Conservation (phyloP, 2,329 filamentous ascomycete species). For the Pestalotiopsis sp. region DNA sequence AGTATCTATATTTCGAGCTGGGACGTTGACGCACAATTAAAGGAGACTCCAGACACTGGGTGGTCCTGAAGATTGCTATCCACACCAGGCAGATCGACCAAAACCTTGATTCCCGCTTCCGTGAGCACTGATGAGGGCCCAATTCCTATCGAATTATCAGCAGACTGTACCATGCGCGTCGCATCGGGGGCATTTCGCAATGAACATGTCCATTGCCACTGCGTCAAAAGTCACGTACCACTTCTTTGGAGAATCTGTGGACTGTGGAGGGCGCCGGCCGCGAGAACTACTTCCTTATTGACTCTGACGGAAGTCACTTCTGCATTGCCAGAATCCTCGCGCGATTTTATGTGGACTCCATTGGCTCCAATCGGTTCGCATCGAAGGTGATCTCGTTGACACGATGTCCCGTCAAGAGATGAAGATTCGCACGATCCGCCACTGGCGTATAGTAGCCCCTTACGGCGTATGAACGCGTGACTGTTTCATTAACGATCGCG, state of each 20-base stretch:
- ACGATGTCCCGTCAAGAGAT: not conserved
- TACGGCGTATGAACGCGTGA: conserved; percentile 3
- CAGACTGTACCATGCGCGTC: not conserved
- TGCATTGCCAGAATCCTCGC: not conserved
- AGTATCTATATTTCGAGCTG: not conserved
- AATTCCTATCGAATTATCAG: not conserved
- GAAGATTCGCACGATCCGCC: not conserved
- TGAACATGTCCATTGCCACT: too few species aligned
- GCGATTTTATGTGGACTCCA: not conserved
- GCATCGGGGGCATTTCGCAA: not conserved
- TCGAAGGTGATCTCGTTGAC: not conserved
- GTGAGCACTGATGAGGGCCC: not conserved
- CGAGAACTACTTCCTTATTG: not conserved
- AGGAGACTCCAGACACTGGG: not conserved
- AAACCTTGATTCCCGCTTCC: conserved; percentile 9
- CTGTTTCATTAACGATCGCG: not conserved
- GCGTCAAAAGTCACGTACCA: too few species aligned
- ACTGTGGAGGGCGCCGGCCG: not conserved
- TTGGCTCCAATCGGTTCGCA: not conserved
- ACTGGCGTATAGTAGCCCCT: conserved; percentile 1
- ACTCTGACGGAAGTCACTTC: not conserved
- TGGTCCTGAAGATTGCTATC: conserved; percentile 30
- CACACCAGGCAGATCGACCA: conserved; percentile 30
- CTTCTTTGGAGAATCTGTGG: not conserved
- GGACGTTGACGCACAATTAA: not conserved